Percentiles rank a stretch among this genome's conserved stretches.
phyloP scores from a whole-genome alignment of 306 rosid genomes.

The Morella rubra region DNA sequence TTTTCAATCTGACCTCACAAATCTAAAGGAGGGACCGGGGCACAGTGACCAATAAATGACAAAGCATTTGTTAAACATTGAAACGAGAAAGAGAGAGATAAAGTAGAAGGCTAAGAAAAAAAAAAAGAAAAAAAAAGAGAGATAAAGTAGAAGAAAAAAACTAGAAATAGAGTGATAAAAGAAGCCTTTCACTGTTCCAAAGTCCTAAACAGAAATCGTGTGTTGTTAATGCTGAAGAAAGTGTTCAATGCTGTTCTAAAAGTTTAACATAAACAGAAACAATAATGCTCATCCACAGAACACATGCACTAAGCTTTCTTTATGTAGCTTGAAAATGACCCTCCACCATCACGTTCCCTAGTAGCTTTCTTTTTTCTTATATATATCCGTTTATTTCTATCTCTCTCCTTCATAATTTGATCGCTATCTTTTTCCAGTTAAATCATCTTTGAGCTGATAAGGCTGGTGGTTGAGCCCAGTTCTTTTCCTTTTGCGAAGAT shows the following conservation, averaged over 20 bases:
- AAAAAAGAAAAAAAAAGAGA: not conserved
- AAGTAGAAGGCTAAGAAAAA: not conserved
- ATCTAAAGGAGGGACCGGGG: not conserved
- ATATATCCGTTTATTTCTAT: not conserved
- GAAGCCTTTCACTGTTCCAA: not conserved
- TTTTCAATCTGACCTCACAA: not conserved
- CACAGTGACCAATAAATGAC: slow-evolving; percentile 11
- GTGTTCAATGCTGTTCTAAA: not conserved
- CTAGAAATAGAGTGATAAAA: not conserved
- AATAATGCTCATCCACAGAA: slow-evolving; percentile 1
- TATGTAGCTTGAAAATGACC: slow-evolving; percentile 42
- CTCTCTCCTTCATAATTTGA: slow-evolving; percentile 28
- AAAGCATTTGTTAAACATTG: slow-evolving; percentile 11
- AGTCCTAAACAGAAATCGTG: slow-evolving; percentile 2
- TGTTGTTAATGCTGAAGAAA: not conserved
- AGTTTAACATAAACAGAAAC: not conserved
- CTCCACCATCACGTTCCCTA: slow-evolving; percentile 31
- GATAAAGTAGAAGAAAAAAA: not conserved
- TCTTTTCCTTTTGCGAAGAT: slow-evolving; percentile 24
- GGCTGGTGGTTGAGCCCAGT: slow-evolving; percentile 50
- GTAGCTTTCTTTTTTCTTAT: not conserved
- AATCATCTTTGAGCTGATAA: slow-evolving; percentile 49
- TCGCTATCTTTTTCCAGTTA: slow-evolving; percentile 48
- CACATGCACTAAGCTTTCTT: not conserved
- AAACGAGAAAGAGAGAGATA: not conserved